Evolutionary conservation across 345 rosid species (phyloP), one percentile per base, ranked within the genome.

Genomic region (Aegle marmelos): DNA sequence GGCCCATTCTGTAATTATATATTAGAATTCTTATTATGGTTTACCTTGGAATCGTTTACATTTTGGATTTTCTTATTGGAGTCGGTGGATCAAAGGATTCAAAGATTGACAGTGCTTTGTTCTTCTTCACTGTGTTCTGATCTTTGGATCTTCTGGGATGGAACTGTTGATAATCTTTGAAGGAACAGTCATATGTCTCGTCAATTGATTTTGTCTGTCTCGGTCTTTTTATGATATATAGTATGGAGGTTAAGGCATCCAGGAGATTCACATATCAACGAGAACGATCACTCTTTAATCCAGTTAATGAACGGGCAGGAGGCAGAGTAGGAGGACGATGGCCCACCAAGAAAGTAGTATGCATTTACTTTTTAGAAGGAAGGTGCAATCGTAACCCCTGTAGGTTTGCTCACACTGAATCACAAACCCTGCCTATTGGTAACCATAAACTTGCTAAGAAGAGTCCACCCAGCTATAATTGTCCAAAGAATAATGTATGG

Each of bases 371-470:
- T 83, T 11, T 76, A 0, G 25, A 16, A 10, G 86, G 86, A 9
- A 81, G 24, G 64, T 85, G 90, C 70, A 85, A 80, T 9, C 50
- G 83, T 58, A 78, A 87, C 53, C 88, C 86, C 22, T 85, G 86
- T 59, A 25, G 78, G 71, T 85, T 83, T 45, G 50, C 50, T 45
- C 50, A 45, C 50, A 45, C 50, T 45, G 50, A 13, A 45, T 45
- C 50, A 45, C 17, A 45, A 45, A 45, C 50, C 50, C 50, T 3
- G 50, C 50, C 50, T 45, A n/a, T 58, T 61, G 27, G 33, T 30
- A 66, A 56, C 50, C 50, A 1, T 13, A 56, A 39, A 60, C 0
- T 24, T 73, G 48, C 67, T 25, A 73, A 61, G 34, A 34, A 60
- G 14, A 54, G 34, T 21, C 21, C 11, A 5, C 48, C 62, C 37